phyloP scores from a whole-genome alignment of 805 yeast species.

The Candida orba region DNA sequence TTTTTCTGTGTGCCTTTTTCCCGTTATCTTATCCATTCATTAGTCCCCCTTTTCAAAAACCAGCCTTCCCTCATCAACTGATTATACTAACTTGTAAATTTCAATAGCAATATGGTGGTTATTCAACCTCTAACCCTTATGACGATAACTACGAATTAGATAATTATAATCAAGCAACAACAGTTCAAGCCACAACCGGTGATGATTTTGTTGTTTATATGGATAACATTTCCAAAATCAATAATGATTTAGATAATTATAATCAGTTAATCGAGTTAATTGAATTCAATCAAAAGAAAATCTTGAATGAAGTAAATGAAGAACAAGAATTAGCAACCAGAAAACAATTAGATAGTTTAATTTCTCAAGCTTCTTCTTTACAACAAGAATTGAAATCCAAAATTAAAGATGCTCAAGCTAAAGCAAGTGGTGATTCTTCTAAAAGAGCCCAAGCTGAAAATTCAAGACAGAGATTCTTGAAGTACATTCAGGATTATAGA shows the following conservation, averaged over 20 bases:
- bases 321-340: slow-evolving; percentile 63
- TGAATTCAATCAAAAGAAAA: slow-evolving; percentile 60
- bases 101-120: slow-evolving; percentile 12
- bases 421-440: slow-evolving; percentile 64
- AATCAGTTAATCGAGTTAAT: slow-evolving; percentile 61
- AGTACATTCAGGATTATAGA: slow-evolving; percentile 80
- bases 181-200: slow-evolving; percentile 17
- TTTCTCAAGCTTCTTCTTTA: slow-evolving; percentile 70
- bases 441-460: slow-evolving; percentile 89
- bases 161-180: slow-evolving; percentile 9
- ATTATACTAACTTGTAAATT: slow-evolving; percentile 1
- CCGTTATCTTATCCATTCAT: not conserved
- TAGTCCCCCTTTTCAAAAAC: not conserved
- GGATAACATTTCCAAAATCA: slow-evolving; percentile 60
- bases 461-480: slow-evolving; percentile 76
- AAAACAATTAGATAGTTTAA: slow-evolving; percentile 68
- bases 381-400: slow-evolving; percentile 69
- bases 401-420: slow-evolving; percentile 69
- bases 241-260: slow-evolving; percentile 63
- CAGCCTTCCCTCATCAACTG: too few relatives aligned
- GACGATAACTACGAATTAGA: slow-evolving; percentile 19
- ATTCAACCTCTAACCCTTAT: slow-evolving; percentile 22
- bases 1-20: too few relatives aligned
- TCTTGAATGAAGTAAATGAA: slow-evolving; percentile 66
- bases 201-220: slow-evolving; percentile 61